A percentile compares a stretch with the other conserved stretches of the same genome.
Conservation (phyloP, 208 protist genomes). For the Crithidia fasciculata region DNA sequence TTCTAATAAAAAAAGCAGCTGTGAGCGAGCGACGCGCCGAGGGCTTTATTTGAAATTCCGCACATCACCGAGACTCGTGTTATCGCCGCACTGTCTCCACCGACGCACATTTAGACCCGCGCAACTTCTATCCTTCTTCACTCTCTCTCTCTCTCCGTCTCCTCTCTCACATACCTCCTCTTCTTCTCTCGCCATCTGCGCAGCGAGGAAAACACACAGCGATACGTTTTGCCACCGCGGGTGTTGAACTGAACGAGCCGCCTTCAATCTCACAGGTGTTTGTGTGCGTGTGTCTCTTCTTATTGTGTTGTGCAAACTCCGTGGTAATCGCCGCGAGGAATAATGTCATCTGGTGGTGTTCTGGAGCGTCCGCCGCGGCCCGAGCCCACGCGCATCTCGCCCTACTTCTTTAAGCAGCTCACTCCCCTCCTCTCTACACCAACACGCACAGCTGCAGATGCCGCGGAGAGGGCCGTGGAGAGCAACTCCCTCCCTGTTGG, state of each 20-base stretch:
- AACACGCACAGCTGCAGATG: neutral
- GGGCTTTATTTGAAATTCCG: too few relatives aligned
- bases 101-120: too few relatives aligned
- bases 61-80: too few relatives aligned
- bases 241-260: too few relatives aligned
- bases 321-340: too few relatives aligned
- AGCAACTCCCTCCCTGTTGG: too few relatives aligned
- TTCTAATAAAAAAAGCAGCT: too few relatives aligned
- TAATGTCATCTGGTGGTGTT: neutral
- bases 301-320: neutral
- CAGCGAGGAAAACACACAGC: too few relatives aligned
- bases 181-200: neutral
- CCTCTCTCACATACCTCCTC: neutral
- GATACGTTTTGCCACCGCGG: too few relatives aligned
- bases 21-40: too few relatives aligned
- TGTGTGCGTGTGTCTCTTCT: neutral
- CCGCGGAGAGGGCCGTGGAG: neutral
- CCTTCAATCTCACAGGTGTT: too few relatives aligned
- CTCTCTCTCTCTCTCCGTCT: neutral
- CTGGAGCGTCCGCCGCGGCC: conserved; percentile 32
- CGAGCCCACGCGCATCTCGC: conserved; percentile 42
- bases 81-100: too few relatives aligned
- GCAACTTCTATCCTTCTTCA: neutral
- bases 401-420: conserved; percentile 75
- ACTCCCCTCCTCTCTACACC: neutral